Evolutionary conservation across 148 eudicot species (phyloP).

Genomic region (Chenopodium berlandieri): DNA sequence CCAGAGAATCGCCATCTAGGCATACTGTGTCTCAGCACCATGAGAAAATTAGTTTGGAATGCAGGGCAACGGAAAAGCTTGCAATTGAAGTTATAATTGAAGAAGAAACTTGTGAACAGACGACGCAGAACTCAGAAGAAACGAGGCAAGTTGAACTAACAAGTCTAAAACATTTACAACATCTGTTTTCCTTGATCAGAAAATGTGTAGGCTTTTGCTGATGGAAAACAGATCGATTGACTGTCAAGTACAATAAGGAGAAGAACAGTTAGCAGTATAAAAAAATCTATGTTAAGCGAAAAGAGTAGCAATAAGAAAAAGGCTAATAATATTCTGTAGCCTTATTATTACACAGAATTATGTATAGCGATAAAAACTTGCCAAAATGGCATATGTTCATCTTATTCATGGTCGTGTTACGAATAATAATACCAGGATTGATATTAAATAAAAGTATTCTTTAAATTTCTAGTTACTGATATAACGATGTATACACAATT

Average conservation of each 20-base stretch:
- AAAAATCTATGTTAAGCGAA: neutral
- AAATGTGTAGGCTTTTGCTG: conserved; percentile 6
- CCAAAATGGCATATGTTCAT: neutral
- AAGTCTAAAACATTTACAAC: neutral
- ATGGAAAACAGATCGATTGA: neutral
- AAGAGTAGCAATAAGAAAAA: neutral
- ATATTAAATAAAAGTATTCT: too few relatives aligned
- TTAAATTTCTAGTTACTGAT: too few relatives aligned
- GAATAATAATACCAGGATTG: neutral
- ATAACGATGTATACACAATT: too few relatives aligned
- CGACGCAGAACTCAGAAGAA: neutral
- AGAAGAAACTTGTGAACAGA: neutral
- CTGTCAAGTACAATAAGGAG: neutral
- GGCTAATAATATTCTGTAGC: neutral
- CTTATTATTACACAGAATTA: neutral
- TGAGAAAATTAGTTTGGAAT: neutral
- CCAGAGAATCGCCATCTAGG: neutral
- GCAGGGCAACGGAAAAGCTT: neutral
- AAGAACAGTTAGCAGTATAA: neutral
- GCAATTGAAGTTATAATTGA: neutral
- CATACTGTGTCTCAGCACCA: neutral
- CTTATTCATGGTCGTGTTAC: neutral
- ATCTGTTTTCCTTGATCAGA: neutral
- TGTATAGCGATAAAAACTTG: neutral
- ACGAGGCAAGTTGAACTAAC: neutral